Percentiles rank a stretch among this genome's conserved stretches.
Conservation (phyloP, 2,329 filamentous ascomycete genomes). For the Xylariales sp. region DNA sequence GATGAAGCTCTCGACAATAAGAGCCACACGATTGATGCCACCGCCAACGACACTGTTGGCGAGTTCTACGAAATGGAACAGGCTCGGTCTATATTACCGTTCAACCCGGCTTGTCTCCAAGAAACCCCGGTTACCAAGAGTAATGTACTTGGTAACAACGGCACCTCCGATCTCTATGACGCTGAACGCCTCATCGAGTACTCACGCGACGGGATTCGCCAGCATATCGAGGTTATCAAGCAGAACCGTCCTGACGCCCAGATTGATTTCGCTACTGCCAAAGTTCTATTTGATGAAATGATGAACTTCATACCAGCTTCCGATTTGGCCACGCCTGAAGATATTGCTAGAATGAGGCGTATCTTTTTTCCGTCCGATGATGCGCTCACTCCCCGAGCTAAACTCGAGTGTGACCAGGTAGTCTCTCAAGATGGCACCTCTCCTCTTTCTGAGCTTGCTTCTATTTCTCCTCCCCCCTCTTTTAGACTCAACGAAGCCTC, state of each 20-base stretch:
- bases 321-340: neutral
- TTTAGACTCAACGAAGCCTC: neutral
- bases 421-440: neutral
- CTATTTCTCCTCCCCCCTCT: neutral
- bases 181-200: neutral
- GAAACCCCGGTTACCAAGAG: neutral
- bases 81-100: neutral
- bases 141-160: neutral
- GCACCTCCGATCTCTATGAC: neutral
- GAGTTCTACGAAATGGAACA: neutral
- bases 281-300: neutral
- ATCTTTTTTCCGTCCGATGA: neutral
- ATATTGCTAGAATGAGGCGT: neutral
- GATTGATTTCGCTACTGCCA: slow-evolving; percentile 2
- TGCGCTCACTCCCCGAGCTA: neutral
- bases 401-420: neutral
- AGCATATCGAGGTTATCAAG: slow-evolving; percentile 10
- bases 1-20: no score
- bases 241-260: neutral
- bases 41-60: neutral
- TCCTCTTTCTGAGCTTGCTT: neutral
- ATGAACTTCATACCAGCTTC: neutral
- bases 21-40: no score
- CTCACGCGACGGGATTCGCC: slow-evolving; percentile 3
- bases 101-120: neutral